Conservation (phyloP, 164 flowering plant species). For the Cinnamomum chago region DNA sequence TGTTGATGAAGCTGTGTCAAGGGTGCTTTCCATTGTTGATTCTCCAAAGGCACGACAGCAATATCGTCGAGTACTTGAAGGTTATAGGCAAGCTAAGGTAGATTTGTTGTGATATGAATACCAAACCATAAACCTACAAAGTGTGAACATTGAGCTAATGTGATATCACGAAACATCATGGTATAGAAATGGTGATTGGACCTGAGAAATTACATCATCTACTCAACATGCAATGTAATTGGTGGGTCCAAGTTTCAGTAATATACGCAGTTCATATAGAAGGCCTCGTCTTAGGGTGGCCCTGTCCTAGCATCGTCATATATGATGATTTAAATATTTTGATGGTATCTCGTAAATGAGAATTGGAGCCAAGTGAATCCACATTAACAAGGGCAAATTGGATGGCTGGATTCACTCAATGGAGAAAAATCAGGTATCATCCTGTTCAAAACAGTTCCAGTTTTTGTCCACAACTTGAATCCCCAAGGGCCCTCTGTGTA, state of each 20-base stretch:
- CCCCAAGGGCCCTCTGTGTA: not conserved
- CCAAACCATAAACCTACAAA: not conserved
- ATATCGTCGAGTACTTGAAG: constrained; percentile 72
- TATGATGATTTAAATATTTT: not conserved
- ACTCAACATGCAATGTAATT: not conserved
- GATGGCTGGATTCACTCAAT: not conserved
- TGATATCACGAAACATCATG: too few species aligned
- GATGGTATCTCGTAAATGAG: not conserved
- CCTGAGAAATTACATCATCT: not conserved
- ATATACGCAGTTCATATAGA: too few species aligned
- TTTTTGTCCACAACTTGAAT: not conserved
- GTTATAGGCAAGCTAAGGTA: constrained; percentile 76
- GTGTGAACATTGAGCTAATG: not conserved
- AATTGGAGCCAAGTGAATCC: not conserved
- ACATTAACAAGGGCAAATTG: not conserved
- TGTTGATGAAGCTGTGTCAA: constrained; percentile 68
- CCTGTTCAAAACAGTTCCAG: too few species aligned
- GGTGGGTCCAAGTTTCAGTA: not conserved
- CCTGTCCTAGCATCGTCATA: too few species aligned
- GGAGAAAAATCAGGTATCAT: not conserved
- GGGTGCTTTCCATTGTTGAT: constrained; percentile 84
- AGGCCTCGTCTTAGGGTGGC: too few species aligned
- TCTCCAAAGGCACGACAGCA: constrained; percentile 83
- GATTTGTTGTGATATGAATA: not conserved
- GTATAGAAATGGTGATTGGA: not conserved